Percentiles rank a stretch among this genome's conserved stretches.
Conservation (phyloP, 1,284 basidiomycete genomes). For the Trichosporon coremiiforme region DNA sequence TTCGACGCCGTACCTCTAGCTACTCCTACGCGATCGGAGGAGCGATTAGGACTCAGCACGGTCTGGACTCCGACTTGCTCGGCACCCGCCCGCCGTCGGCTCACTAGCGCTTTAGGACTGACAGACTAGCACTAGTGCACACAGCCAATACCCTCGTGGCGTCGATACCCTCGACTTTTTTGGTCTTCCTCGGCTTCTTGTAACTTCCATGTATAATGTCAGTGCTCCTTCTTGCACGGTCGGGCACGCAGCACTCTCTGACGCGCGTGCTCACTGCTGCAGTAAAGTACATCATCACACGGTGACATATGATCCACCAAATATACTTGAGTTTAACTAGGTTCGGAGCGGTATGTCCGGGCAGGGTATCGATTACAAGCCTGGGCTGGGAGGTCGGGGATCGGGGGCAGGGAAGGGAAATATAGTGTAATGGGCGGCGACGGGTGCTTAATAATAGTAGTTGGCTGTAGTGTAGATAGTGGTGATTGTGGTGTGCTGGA, state of each 20-base stretch:
- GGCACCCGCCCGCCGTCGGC: too few species aligned
- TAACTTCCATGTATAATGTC: not conserved
- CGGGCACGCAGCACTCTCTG: too few species aligned
- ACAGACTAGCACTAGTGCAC: not conserved
- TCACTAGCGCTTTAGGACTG: too few species aligned
- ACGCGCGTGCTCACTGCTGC: not conserved
- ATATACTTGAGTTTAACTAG: slow-evolving; percentile 10
- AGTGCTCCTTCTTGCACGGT: too few species aligned
- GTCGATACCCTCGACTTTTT: not conserved
- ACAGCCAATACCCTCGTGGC: not conserved
- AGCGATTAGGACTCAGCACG: too few species aligned
- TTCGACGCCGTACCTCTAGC: too few species aligned
- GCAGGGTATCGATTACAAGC: slow-evolving; percentile 15
- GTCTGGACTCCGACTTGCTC: too few species aligned
- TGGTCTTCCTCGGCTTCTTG: slow-evolving; percentile 9
- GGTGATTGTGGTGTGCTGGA: not conserved
- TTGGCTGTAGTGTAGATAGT: not conserved
- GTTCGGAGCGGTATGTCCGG: not conserved
- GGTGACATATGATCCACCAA: slow-evolving; percentile 13
- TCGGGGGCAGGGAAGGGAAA: not conserved
- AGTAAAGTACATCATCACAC: slow-evolving; percentile 16
- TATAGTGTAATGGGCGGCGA: not conserved
- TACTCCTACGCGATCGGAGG: too few species aligned
- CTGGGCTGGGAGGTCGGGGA: not conserved
- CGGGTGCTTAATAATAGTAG: slow-evolving; percentile 6